Evolutionary conservation across 2,329 filamentous ascomycete genomes (phyloP).

Genomic region (Apiospora marii): DNA sequence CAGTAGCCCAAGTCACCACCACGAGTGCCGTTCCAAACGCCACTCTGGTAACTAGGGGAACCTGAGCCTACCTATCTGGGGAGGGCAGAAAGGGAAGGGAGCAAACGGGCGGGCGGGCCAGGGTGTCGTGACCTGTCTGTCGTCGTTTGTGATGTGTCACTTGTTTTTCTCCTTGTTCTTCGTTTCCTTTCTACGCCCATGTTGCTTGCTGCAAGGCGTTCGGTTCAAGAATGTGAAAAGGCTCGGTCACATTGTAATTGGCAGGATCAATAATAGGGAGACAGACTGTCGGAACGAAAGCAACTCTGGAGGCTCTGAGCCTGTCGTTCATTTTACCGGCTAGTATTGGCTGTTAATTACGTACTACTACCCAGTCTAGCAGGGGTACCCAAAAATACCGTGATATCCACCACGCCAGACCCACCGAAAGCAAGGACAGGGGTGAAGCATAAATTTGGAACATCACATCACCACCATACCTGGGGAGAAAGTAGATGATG

Average conservation of each 20-base stretch:
- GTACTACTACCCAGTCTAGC: neutral
- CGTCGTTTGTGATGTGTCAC: constrained; percentile 9
- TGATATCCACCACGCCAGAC: neutral
- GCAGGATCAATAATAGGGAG: neutral
- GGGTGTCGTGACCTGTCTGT: neutral
- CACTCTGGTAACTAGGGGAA: constrained; percentile 33
- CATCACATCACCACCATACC: neutral
- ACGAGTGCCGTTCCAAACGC: constrained; percentile 38
- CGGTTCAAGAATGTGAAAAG: neutral
- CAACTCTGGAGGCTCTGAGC: neutral
- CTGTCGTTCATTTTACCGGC: constrained; percentile 10
- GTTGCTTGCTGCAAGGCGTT: constrained; percentile 11
- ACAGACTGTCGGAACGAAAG: neutral
- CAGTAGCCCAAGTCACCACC: constrained; percentile 31
- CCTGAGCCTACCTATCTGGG: neutral
- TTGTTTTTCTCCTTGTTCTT: neutral
- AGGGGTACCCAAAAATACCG: neutral
- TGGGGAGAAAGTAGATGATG: neutral
- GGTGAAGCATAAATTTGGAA: neutral
- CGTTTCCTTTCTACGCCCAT: neutral
- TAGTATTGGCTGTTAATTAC: neutral
- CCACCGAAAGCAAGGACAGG: neutral
- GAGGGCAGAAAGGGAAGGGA: too few relatives aligned
- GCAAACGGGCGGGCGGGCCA: neutral
- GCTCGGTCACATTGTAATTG: neutral